Evolutionary conservation across 1,284 basidiomycete genomes (phyloP).

Genomic region (Trichosporon inkin): DNA sequence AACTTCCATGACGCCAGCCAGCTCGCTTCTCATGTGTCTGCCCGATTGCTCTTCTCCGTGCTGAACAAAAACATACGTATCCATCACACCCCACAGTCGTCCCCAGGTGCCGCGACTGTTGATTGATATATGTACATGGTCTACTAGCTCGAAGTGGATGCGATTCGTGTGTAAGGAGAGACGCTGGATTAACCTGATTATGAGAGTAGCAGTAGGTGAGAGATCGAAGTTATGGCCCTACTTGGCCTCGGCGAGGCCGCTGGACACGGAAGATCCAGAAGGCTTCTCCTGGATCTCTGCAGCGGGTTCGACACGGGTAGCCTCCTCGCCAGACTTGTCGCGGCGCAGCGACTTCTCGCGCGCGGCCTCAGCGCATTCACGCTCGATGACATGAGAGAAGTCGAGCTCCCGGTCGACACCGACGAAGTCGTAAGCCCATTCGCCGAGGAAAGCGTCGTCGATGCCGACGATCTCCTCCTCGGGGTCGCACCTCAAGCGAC

Average conservation of each 20-base stretch:
- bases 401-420: constrained; percentile 60
- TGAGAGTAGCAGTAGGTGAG: neutral
- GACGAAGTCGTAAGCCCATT: constrained; percentile 82
- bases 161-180: neutral
- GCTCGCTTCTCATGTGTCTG: too few relatives aligned
- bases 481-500: constrained; percentile 71
- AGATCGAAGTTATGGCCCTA: neutral
- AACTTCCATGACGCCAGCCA: too few relatives aligned
- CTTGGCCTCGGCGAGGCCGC: neutral
- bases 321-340: constrained; percentile 1
- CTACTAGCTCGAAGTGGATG: neutral
- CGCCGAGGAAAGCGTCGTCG: constrained; percentile 90
- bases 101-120: too few relatives aligned
- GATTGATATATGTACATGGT: too few relatives aligned
- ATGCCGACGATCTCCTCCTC: constrained; percentile 88
- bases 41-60: too few relatives aligned
- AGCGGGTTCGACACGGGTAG: neutral
- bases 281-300: constrained; percentile 1
- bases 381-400: constrained; percentile 16
- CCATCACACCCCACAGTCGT: too few relatives aligned
- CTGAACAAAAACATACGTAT: too few relatives aligned
- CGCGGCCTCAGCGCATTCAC: neutral
- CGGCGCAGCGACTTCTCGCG: neutral
- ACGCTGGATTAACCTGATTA: neutral
- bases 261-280: neutral